Evolutionary conservation across 169 alveolate genomes (phyloP).

Genomic region (Theileria sp.): DNA sequence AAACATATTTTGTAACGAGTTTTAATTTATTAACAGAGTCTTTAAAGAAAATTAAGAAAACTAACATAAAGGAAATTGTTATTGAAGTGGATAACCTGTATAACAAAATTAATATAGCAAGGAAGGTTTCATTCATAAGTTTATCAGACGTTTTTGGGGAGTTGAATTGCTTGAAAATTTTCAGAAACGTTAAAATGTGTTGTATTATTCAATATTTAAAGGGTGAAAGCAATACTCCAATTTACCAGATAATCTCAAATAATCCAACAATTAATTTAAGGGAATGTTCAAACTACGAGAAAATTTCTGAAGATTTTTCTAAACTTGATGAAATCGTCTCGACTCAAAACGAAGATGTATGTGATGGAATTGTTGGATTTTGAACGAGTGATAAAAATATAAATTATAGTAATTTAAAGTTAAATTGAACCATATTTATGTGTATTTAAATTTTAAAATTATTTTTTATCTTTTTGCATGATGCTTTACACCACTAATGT

Average conservation of each 20-base stretch:
- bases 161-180: constrained; percentile 2
- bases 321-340: not conserved
- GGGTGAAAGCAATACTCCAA: not conserved
- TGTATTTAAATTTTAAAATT: not conserved
- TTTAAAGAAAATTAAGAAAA: constrained; percentile 22
- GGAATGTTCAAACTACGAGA: constrained; percentile 14
- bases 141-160: constrained; percentile 47
- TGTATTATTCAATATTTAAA: constrained; percentile 8
- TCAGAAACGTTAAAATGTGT: constrained; percentile 8
- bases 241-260: not conserved
- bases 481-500: constrained; percentile 17
- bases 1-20: not conserved
- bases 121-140: constrained; percentile 9
- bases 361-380: not conserved
- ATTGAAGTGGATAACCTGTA: not conserved
- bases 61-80: not conserved
- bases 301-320: not conserved
- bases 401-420: not conserved
- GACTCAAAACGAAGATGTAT: constrained; percentile 6
- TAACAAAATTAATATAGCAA: not conserved
- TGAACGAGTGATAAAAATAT: not conserved
- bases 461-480: not conserved
- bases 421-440: not conserved
- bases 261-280: not conserved
- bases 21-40: constrained; percentile 10